These are phyloP conservation scores for Pseudogymnoascus sp. DNA, from an alignment of 2,329 filamentous ascomycete genomes.

Conservation along the genomic window DNA sequence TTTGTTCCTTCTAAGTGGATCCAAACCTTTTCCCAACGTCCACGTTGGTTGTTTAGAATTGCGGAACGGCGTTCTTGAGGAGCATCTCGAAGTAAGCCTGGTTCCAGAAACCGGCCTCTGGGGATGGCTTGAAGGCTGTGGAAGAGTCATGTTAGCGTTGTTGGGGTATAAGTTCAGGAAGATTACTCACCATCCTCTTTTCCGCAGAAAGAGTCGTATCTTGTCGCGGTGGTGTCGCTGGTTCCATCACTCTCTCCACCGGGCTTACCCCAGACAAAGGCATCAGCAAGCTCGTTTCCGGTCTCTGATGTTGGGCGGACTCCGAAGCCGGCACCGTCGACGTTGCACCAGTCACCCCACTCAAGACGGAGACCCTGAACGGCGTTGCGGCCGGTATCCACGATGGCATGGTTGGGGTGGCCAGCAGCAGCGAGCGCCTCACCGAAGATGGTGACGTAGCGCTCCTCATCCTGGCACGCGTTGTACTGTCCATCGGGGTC, in stretches of 20 bases:
- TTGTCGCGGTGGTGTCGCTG: conserved; percentile 27
- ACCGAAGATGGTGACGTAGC: conserved; percentile 35
- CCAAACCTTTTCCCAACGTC: neutral
- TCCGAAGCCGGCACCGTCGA: conserved; percentile 27
- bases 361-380: conserved; percentile 35
- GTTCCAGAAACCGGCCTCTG: conserved; percentile 37
- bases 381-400: conserved; percentile 43
- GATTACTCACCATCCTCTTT: conserved; percentile 44
- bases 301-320: conserved; percentile 23
- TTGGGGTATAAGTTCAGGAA: conserved; percentile 34
- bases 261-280: conserved; percentile 30
- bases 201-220: conserved; percentile 44
- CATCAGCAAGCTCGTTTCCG: conserved; percentile 23
- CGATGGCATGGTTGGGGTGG: conserved; percentile 36
- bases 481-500: conserved; percentile 41
- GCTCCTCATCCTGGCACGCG: conserved; percentile 33
- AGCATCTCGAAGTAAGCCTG: conserved; percentile 39
- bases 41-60: conserved; percentile 14
- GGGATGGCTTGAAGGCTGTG: conserved; percentile 32
- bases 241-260: conserved; percentile 26
- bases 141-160: neutral
- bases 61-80: conserved; percentile 31
- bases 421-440: conserved; percentile 25
- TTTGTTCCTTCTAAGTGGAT: conserved; percentile 7
- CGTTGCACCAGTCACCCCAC: conserved; percentile 41